Conservation (phyloP, 2,329 filamentous ascomycete genomes). For the Penicillium sp. region DNA sequence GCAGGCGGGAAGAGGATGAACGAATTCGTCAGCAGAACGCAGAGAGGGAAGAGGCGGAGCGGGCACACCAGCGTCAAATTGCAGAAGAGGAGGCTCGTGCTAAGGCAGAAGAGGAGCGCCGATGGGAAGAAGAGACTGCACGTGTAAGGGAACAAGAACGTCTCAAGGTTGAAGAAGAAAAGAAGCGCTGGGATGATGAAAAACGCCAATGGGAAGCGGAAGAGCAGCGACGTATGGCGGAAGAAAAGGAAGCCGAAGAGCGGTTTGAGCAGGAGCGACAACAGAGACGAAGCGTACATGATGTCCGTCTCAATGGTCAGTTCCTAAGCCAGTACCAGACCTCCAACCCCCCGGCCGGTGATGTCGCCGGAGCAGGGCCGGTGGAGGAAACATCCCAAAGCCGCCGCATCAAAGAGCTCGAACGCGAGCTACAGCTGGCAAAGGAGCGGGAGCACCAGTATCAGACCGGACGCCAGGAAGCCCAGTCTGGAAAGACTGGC, state of each 20-base stretch:
- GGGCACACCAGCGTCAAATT: slow-evolving; percentile 46
- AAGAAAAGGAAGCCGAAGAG: slow-evolving; percentile 71
- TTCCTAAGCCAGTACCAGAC: slow-evolving; percentile 83
- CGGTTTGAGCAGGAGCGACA: slow-evolving; percentile 65
- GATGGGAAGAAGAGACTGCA: slow-evolving; percentile 48
- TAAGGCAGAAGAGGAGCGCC: slow-evolving; percentile 45
- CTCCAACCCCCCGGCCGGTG: slow-evolving; percentile 62
- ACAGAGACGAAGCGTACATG: slow-evolving; percentile 58
- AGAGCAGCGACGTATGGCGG: slow-evolving; percentile 66
- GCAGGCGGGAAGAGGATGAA: slow-evolving; percentile 58
- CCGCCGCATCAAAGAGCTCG: slow-evolving; percentile 73
- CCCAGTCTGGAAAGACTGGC: slow-evolving; percentile 29
- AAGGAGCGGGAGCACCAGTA: slow-evolving; percentile 66
- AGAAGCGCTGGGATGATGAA: slow-evolving; percentile 51
- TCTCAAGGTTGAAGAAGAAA: slow-evolving; percentile 46
- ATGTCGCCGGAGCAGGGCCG: slow-evolving; percentile 27
- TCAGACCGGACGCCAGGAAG: slow-evolving; percentile 57
- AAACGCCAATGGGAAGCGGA: slow-evolving; percentile 70
- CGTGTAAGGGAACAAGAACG: slow-evolving; percentile 52
- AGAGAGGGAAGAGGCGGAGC: slow-evolving; percentile 51
- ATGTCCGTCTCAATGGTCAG: slow-evolving; percentile 73
- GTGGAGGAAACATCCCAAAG: slow-evolving; percentile 55
- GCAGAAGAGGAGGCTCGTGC: slow-evolving; percentile 50
- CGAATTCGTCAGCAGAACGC: slow-evolving; percentile 44
- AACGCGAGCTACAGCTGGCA: slow-evolving; percentile 67